Percentiles rank a stretch among this genome's conserved stretches.
Conservation (phyloP, 2,329 filamentous ascomycete genomes). For the Aspergillus sp. region DNA sequence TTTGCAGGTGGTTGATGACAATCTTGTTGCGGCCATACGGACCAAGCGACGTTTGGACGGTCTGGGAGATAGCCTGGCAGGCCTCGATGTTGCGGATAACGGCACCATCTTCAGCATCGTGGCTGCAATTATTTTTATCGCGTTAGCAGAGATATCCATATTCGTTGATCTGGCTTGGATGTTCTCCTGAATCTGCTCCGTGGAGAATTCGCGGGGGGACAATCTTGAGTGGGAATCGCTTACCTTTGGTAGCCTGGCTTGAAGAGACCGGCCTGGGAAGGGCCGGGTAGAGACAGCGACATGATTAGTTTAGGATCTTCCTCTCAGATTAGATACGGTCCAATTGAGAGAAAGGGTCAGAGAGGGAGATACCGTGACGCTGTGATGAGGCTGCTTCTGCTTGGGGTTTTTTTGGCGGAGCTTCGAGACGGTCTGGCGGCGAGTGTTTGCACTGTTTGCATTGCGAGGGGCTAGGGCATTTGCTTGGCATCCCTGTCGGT, state of each 20-base stretch:
- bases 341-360: conserved; percentile 5
- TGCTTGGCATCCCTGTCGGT: not conserved
- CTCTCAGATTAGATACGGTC: conserved; percentile 15
- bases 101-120: conserved; percentile 98
- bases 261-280: conserved; percentile 90
- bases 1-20: conserved; percentile 98
- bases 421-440: conserved; percentile 29
- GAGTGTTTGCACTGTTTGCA: conserved; percentile 43
- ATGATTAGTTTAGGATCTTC: conserved; percentile 53
- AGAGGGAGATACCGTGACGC: conserved; percentile 12
- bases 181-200: not conserved
- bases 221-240: conserved; percentile 34
- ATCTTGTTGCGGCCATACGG: conserved; percentile 99
- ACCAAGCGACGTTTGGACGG: conserved; percentile 93
- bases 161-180: not conserved
- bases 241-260: conserved; percentile 97
- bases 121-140: conserved; percentile 56
- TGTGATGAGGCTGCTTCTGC: conserved; percentile 24
- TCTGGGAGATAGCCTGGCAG: conserved; percentile 91
- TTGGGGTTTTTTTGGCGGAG: conserved; percentile 41
- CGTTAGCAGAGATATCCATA: conserved; percentile 12
- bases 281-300: conserved; percentile 95
- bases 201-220: conserved; percentile 9
- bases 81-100: conserved; percentile 98
- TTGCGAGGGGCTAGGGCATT: conserved; percentile 29